Conservation (phyloP, 1,284 basidiomycete genomes). For the Ustilago trichophora region DNA sequence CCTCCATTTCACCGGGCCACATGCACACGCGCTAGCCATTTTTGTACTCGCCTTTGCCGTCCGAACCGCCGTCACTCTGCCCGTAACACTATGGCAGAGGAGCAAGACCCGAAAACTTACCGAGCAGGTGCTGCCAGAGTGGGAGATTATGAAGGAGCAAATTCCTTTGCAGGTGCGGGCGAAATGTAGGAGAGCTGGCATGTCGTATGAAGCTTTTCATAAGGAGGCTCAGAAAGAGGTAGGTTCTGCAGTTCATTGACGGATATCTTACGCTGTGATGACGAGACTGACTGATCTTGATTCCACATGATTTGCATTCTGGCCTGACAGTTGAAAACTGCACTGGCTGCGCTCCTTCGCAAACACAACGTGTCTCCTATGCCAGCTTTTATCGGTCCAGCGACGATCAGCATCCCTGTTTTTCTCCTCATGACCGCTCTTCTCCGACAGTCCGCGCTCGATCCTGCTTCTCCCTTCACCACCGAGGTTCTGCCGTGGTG, state of each 20-base stretch:
- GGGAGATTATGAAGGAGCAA: conserved; percentile 71
- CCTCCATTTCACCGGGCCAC: conserved; percentile 39
- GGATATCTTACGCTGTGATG: not conserved
- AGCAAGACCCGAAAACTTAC: conserved; percentile 74
- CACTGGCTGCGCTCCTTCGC: conserved; percentile 44
- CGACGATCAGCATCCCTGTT: conserved; percentile 55
- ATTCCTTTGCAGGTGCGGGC: conserved; percentile 69
- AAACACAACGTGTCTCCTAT: conserved; percentile 56
- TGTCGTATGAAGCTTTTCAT: conserved; percentile 71
- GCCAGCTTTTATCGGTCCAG: conserved; percentile 51
- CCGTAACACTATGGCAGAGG: conserved; percentile 81
- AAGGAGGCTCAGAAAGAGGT: conserved; percentile 64
- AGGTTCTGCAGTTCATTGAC: conserved; percentile 1
- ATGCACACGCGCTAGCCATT: conserved; percentile 73
- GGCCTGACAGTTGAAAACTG: conserved; percentile 25
- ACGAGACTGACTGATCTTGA: not conserved
- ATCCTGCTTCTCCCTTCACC: conserved; percentile 39
- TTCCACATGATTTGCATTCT: not conserved
- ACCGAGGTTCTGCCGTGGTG: conserved; percentile 61
- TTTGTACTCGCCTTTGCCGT: conserved; percentile 77
- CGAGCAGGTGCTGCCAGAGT: conserved; percentile 75
- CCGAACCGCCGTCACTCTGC: conserved; percentile 76
- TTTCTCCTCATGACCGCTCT: conserved; percentile 56
- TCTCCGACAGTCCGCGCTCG: conserved; percentile 51
- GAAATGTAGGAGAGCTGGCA: conserved; percentile 71